Conservation (phyloP, 2,329 filamentous ascomycete genomes). For the Trichoderma gracile region DNA sequence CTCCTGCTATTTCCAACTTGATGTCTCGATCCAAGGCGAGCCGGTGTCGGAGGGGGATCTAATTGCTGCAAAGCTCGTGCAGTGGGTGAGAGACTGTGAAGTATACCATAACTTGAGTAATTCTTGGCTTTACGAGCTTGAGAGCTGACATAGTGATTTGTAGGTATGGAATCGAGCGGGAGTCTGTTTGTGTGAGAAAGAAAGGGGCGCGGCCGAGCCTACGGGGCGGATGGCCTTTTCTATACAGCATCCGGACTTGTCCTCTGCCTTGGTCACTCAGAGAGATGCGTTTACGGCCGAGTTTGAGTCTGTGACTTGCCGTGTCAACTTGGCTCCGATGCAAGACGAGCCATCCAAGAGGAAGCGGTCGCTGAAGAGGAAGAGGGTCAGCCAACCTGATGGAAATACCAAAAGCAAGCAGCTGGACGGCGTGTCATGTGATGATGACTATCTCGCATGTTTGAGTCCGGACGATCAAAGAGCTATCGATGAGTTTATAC, state of each 20-base stretch:
- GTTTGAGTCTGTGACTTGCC: conserved; percentile 35
- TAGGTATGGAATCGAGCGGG: conserved; percentile 40
- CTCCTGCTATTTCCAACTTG: conserved; percentile 36
- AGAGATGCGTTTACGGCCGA: conserved; percentile 31
- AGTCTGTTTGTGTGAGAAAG: conserved; percentile 33
- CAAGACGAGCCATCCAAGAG: neutral
- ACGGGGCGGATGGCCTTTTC: conserved; percentile 36
- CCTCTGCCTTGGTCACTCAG: conserved; percentile 37
- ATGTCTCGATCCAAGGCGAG: conserved; percentile 31
- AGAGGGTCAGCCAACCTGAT: neutral
- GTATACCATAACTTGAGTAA: conserved; percentile 28
- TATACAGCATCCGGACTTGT: conserved; percentile 41
- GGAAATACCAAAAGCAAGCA: neutral
- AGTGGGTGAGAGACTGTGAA: conserved; percentile 33
- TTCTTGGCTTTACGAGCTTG: too few relatives aligned
- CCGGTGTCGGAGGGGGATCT: conserved; percentile 25
- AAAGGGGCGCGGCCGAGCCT: conserved; percentile 10
- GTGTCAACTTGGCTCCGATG: conserved; percentile 31
- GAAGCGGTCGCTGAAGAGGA: neutral
- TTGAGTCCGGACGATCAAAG: conserved; percentile 32
- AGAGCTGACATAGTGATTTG: neutral
- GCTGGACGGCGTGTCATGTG: neutral
- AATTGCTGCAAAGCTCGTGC: conserved; percentile 26
- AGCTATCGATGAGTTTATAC: conserved; percentile 37
- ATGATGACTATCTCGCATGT: conserved; percentile 26